Conservation (phyloP, 1,284 basidiomycete genomes). For the Quambalaria eucalypti region DNA sequence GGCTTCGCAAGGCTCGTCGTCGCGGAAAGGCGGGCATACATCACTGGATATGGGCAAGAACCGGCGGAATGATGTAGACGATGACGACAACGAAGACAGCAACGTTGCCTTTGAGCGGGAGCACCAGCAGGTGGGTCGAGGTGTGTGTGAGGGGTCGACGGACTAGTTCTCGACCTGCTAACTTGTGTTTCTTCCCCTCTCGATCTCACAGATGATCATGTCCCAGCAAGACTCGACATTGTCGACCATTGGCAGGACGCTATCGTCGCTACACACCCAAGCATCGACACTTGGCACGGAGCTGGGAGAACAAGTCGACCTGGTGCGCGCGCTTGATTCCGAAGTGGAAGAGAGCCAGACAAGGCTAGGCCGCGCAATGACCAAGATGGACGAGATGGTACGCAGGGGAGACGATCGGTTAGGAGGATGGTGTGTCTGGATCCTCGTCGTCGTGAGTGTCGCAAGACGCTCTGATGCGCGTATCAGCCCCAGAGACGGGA, state of each 20-base stretch:
- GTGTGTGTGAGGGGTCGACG: background rate
- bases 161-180: background rate
- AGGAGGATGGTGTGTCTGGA: constrained; percentile 45
- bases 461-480: background rate
- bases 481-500: background rate
- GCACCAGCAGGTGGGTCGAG: constrained; percentile 34
- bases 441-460: constrained; percentile 32
- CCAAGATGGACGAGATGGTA: constrained; percentile 40
- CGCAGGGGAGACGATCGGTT: constrained; percentile 34
- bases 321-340: constrained; percentile 37
- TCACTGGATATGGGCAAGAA: constrained; percentile 17
- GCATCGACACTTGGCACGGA: constrained; percentile 40
- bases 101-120: constrained; percentile 38
- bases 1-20: background rate
- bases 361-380: constrained; percentile 27
- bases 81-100: constrained; percentile 24
- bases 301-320: constrained; percentile 40
- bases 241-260: constrained; percentile 33
- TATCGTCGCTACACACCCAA: constrained; percentile 31
- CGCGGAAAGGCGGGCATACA: constrained; percentile 5
- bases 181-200: background rate
- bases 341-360: constrained; percentile 38
- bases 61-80: constrained; percentile 3
- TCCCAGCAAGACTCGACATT: constrained; percentile 39
- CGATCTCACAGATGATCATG: constrained; percentile 20